A percentile compares a stretch with the other conserved stretches of the same genome.
Evolutionary conservation across 768 basidiomycete genomes (phyloP).

Genomic region (Psilocybe sp.): DNA sequence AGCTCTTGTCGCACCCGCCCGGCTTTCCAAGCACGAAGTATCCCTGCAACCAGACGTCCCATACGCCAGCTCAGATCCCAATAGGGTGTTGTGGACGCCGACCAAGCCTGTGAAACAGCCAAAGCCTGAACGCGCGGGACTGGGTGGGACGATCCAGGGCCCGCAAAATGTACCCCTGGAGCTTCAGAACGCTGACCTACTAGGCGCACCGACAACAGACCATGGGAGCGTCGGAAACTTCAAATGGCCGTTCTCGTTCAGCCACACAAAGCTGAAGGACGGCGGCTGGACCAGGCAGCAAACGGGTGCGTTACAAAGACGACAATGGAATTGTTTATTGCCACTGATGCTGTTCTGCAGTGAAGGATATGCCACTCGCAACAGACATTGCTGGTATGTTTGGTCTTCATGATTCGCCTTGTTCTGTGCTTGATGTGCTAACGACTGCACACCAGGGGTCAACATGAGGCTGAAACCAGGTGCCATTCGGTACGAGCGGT

Average conservation of each 20-base stretch:
- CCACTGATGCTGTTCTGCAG: conserved; percentile 23
- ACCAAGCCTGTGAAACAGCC: conserved; percentile 20
- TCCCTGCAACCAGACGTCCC: conserved; percentile 16
- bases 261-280: conserved; percentile 54
- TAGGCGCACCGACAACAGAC: conserved; percentile 66
- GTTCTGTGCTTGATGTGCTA: neutral
- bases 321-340: neutral
- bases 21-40: neutral
- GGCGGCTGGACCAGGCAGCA: conserved; percentile 71
- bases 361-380: conserved; percentile 45
- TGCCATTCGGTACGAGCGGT: conserved; percentile 38
- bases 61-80: conserved; percentile 18
- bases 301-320: conserved; percentile 38
- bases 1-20: conserved; percentile 5
- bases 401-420: neutral
- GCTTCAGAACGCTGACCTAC: conserved; percentile 50
- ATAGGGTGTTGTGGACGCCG: conserved; percentile 19
- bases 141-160: conserved; percentile 50
- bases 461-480: conserved; percentile 57
- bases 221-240: conserved; percentile 48
- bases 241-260: conserved; percentile 65
- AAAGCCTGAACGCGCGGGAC: conserved; percentile 40
- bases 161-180: conserved; percentile 57
- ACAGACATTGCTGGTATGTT: conserved; percentile 33
- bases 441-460: conserved; percentile 33